These are phyloP conservation scores for Hamigera avellanea DNA, from an alignment of 495 filamentous ascomycete species.

Conservation along the genomic window DNA sequence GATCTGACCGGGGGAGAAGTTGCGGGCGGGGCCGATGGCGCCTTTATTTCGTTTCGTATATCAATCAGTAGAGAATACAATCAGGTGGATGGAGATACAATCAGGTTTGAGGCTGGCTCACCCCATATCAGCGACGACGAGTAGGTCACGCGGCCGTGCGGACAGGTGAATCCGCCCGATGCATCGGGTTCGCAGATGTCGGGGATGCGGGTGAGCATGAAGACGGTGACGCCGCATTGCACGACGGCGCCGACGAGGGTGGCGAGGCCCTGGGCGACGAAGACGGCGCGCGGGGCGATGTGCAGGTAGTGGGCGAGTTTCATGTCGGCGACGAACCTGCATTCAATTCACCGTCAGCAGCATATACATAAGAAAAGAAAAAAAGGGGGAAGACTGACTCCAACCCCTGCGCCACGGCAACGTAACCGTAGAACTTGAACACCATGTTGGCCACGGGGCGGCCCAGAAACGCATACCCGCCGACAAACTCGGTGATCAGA, in stretches of 20 bases:
- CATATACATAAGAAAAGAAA: constrained; percentile 36
- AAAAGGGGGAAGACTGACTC: constrained; percentile 32
- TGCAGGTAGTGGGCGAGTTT: constrained; percentile 67
- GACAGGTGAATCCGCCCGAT: constrained; percentile 45
- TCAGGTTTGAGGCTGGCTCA: too few relatives aligned
- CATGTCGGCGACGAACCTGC: constrained; percentile 59
- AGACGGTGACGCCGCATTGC: constrained; percentile 49
- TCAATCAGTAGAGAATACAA: constrained; percentile 52
- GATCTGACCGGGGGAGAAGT: constrained; percentile 46
- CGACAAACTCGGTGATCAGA: constrained; percentile 60
- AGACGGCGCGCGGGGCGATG: constrained; percentile 47
- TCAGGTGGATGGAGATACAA: constrained; percentile 68
- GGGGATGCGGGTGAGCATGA: constrained; percentile 44
- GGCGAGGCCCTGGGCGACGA: constrained; percentile 43
- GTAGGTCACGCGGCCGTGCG: constrained; percentile 51
- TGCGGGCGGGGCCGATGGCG: constrained; percentile 40
- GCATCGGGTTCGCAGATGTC: constrained; percentile 39
- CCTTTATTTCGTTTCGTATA: constrained; percentile 8
- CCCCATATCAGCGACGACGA: constrained; percentile 46
- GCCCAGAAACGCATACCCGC: constrained; percentile 42
- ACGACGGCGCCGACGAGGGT: constrained; percentile 46
- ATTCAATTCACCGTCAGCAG: constrained; percentile 16
- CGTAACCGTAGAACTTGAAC: constrained; percentile 52
- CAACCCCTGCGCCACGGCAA: constrained; percentile 44
- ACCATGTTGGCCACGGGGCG: constrained; percentile 33